These are phyloP conservation scores for Logfia minima DNA, from an alignment of 129 eudicot species.

Conservation along the genomic window DNA sequence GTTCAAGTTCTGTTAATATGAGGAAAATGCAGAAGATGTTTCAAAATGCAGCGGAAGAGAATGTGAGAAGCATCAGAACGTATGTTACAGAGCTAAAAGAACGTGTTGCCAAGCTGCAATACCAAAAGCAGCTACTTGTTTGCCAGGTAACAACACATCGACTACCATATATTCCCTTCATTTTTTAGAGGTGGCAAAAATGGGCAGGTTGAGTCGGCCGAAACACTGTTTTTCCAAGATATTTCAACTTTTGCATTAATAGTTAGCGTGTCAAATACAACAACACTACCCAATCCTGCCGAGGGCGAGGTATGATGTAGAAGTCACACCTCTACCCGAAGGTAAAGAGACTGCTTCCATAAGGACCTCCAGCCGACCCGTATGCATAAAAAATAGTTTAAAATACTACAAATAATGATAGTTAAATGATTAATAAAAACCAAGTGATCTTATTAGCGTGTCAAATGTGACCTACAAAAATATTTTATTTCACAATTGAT, in stretches of 20 bases:
- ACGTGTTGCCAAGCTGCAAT: conserved; percentile 96
- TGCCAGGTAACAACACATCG: conserved; percentile 66
- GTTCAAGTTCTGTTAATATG: conserved; percentile 97
- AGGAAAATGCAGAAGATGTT: conserved; percentile 96
- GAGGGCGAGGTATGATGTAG: no score
- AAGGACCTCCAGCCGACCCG: no score
- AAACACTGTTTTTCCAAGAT: background rate
- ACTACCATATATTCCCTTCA: background rate
- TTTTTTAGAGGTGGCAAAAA: background rate
- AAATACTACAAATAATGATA: no score
- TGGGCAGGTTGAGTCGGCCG: background rate
- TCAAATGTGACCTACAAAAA: no score
- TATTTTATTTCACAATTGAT: no score
- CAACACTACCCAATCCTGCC: no score
- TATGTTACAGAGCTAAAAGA: conserved; percentile 95
- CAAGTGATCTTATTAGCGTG: no score
- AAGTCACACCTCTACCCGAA: no score
- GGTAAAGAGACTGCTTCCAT: no score
- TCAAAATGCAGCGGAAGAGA: conserved; percentile 97
- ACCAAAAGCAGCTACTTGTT: conserved; percentile 93
- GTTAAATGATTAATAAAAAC: no score
- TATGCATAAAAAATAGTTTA: no score
- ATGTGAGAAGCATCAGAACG: conserved; percentile 82
- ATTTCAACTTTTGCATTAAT: background rate
- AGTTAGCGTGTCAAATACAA: no score